Conservation (phyloP, 441 rosid species). For the Gossypium schwendimanii region DNA sequence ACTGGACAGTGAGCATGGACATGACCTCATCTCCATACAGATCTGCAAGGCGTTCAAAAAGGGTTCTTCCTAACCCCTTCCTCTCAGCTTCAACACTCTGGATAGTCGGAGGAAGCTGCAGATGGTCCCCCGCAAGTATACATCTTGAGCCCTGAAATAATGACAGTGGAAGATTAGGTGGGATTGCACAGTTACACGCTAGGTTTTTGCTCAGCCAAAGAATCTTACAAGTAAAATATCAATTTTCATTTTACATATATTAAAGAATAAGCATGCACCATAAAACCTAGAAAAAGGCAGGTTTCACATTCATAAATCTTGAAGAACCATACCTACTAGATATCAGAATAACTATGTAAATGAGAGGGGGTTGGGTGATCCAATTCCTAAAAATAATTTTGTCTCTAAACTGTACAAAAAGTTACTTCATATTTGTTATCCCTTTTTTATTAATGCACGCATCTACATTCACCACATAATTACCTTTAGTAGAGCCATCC, state of each 20-base stretch:
- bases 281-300: not conserved
- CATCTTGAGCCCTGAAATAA: slow-evolving; percentile 71
- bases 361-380: not conserved
- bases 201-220: not conserved
- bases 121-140: slow-evolving; percentile 92
- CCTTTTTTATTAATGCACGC: not conserved
- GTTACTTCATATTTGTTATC: slow-evolving; percentile 6
- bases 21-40: slow-evolving; percentile 74
- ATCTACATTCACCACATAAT: not conserved
- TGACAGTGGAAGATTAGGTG: not conserved
- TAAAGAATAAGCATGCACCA: not conserved
- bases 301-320: not conserved
- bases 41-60: slow-evolving; percentile 83
- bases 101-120: slow-evolving; percentile 95
- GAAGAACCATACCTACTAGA: not conserved
- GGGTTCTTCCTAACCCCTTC: slow-evolving; percentile 88
- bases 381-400: not conserved
- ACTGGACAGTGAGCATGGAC: slow-evolving; percentile 89
- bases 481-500: slow-evolving; percentile 86
- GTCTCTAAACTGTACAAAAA: not conserved
- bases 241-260: not conserved
- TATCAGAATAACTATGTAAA: not conserved
- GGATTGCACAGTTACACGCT: not conserved
- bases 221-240: not conserved
- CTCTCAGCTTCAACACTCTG: slow-evolving; percentile 93